Evolutionary conservation across 495 filamentous ascomycete genomes (phyloP).

Genomic region (Annulohypoxylon nitens): DNA sequence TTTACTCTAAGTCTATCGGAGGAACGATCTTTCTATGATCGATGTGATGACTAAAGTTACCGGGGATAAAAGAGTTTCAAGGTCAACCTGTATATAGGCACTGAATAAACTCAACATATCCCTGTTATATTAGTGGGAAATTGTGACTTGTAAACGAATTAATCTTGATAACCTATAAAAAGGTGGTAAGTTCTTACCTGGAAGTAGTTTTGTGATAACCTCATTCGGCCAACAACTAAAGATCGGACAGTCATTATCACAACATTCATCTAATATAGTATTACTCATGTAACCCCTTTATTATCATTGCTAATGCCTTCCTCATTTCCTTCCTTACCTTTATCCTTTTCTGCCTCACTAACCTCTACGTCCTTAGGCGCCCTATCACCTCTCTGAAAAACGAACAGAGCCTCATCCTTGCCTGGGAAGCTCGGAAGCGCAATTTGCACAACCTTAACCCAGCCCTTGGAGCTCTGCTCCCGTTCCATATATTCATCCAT

Average conservation of each 20-base stretch:
- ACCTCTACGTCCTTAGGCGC: constrained; percentile 27
- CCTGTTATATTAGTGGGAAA: not conserved
- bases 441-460: constrained; percentile 60
- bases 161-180: not conserved
- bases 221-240: no score
- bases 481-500: constrained; percentile 68
- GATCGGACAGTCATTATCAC: not conserved
- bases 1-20: not conserved
- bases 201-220: not conserved
- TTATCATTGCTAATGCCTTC: constrained; percentile 12
- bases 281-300: constrained; percentile 18
- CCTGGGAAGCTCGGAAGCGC: constrained; percentile 67
- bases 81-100: not conserved
- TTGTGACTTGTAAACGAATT: constrained; percentile 3
- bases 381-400: constrained; percentile 57
- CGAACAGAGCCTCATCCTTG: constrained; percentile 68
- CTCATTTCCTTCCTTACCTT: not conserved
- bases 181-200: not conserved
- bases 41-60: not conserved
- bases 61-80: not conserved
- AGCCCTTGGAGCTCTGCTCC: constrained; percentile 55
- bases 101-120: not conserved
- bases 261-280: not conserved
- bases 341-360: not conserved
- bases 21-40: not conserved